These are phyloP conservation scores for Collybiopsis confluens DNA, from an alignment of 768 basidiomycete species.

Conservation along the genomic window DNA sequence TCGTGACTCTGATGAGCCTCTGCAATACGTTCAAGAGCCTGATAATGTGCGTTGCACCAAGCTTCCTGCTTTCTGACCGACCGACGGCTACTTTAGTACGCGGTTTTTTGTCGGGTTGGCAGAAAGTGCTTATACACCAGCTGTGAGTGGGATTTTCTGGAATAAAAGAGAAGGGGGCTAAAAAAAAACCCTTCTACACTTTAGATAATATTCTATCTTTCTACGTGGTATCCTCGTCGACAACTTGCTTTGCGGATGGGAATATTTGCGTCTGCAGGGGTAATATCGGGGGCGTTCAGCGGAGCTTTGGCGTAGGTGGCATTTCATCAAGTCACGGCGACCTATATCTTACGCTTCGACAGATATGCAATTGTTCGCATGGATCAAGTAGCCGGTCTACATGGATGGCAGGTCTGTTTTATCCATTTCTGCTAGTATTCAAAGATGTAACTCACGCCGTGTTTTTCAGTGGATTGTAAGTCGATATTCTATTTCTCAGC, in stretches of 20 bases:
- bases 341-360: slow-evolving; percentile 12
- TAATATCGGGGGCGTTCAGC: slow-evolving; percentile 44
- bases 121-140: slow-evolving; percentile 36
- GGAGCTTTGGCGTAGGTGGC: slow-evolving; percentile 44
- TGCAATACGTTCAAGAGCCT: slow-evolving; percentile 26
- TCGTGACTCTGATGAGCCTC: slow-evolving; percentile 30
- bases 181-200: background rate
- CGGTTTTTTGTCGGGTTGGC: slow-evolving; percentile 37
- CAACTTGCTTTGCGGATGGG: slow-evolving; percentile 58
- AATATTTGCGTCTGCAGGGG: slow-evolving; percentile 62
- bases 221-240: slow-evolving; percentile 55
- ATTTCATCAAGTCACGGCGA: slow-evolving; percentile 25
- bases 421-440: no score
- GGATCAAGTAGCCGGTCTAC: slow-evolving; percentile 31
- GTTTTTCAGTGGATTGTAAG: slow-evolving; percentile 50
- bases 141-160: slow-evolving; percentile 26
- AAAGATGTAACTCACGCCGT: no score
- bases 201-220: slow-evolving; percentile 41
- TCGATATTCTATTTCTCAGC: background rate
- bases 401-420: slow-evolving; percentile 50
- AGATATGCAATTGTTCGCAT: slow-evolving; percentile 44
- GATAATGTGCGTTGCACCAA: slow-evolving; percentile 19
- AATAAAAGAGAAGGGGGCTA: no score
- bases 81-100: slow-evolving; percentile 17
- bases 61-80: background rate